Percentiles rank a stretch among this genome's conserved stretches.
These are phyloP conservation scores for Backusella macrospora DNA, from an alignment of 192 early-diverging fungal species.

Conservation along the genomic window DNA sequence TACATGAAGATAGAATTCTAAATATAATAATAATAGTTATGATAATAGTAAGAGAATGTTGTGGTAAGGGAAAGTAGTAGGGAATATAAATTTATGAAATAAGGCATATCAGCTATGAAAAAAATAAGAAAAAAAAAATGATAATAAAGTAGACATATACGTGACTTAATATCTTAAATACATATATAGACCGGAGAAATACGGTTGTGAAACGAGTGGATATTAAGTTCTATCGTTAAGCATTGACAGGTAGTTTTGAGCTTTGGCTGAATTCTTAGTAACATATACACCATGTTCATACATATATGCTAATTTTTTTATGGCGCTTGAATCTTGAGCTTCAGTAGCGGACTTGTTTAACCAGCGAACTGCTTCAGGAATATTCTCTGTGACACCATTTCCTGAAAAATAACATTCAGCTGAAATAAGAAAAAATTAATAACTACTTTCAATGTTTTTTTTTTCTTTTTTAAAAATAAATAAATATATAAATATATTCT, in stretches of 20 bases:
- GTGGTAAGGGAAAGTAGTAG: constrained; percentile 13
- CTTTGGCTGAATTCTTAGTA: constrained; percentile 7
- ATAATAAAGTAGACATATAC: neutral
- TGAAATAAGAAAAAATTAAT: constrained; percentile 13
- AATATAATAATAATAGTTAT: constrained; percentile 5
- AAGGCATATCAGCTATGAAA: constrained; percentile 8
- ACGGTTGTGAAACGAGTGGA: neutral
- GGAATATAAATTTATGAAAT: neutral
- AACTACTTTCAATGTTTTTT: neutral
- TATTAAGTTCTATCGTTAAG: neutral
- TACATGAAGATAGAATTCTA: constrained; percentile 10
- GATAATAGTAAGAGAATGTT: neutral
- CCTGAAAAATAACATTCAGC: constrained; percentile 41
- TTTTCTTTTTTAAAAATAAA: neutral
- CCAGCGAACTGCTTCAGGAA: constrained; percentile 27
- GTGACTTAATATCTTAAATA: constrained; percentile 12
- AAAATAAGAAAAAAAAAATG: neutral
- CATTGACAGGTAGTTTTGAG: neutral
- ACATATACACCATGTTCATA: constrained; percentile 12
- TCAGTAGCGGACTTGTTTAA: constrained; percentile 24
- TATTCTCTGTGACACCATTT: constrained; percentile 21
- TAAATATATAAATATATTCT: no score
- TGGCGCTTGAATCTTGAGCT: constrained; percentile 20
- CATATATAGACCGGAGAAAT: neutral
- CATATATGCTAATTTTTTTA: constrained; percentile 21